phyloP scores from a whole-genome alignment of 2,329 filamentous ascomycete genomes.

The Hypoxylon sp. region DNA sequence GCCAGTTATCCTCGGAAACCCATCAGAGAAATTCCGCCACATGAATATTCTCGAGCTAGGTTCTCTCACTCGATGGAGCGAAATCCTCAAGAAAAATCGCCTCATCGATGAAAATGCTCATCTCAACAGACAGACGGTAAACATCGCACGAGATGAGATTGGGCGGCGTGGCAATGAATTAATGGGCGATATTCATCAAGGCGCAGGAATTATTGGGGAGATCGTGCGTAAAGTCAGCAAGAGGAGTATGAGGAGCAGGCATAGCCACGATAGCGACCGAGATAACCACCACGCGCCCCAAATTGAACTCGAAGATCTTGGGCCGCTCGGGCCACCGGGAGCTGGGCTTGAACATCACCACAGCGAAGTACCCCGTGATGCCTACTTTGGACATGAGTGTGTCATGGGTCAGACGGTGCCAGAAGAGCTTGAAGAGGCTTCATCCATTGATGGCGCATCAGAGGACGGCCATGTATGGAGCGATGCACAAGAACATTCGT shows the following conservation, averaged over 20 bases:
- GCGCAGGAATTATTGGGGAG: slow-evolving; percentile 44
- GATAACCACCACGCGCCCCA: slow-evolving; percentile 36
- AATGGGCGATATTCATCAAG: slow-evolving; percentile 42
- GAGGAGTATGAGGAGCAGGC: slow-evolving; percentile 44
- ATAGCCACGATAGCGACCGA: slow-evolving; percentile 44
- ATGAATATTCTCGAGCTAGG: slow-evolving; percentile 79
- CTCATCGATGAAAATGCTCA: slow-evolving; percentile 58
- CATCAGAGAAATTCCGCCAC: slow-evolving; percentile 71
- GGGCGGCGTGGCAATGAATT: slow-evolving; percentile 41
- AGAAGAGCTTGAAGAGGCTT: slow-evolving; percentile 46
- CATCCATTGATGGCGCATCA: slow-evolving; percentile 30
- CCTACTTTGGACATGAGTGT: slow-evolving; percentile 47
- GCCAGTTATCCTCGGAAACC: slow-evolving; percentile 75
- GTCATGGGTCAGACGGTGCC: slow-evolving; percentile 50
- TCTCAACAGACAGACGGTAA: slow-evolving; percentile 49
- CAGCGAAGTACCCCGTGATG: slow-evolving; percentile 29
- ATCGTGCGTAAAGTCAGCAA: slow-evolving; percentile 49
- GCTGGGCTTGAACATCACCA: slow-evolving; percentile 38
- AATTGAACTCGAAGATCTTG: slow-evolving; percentile 27
- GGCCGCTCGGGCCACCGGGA: slow-evolving; percentile 27
- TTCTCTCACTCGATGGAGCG: slow-evolving; percentile 73
- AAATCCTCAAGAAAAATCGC: slow-evolving; percentile 70
- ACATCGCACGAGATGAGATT: slow-evolving; percentile 45
- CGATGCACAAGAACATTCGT: slow-evolving; percentile 30
- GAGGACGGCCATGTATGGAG: slow-evolving; percentile 28